Evolutionary conservation across 768 basidiomycete genomes (phyloP).

Genomic region (Suillus ampliporus): DNA sequence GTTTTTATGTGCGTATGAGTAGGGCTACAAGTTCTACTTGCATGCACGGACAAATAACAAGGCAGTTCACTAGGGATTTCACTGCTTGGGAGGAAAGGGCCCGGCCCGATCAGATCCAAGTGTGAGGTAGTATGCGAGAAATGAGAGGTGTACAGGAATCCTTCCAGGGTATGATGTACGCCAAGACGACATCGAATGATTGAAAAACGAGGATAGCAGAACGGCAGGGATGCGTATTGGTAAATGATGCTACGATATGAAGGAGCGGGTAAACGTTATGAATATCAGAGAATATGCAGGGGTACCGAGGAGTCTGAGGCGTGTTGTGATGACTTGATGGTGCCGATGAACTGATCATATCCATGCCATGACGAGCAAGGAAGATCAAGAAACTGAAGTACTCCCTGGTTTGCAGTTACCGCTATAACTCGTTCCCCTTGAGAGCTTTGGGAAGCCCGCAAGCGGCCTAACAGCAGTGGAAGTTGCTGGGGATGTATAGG

Average conservation of each 20-base stretch:
- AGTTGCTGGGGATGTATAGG: constrained; percentile 16
- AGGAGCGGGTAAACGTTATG: background rate
- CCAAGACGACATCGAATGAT: background rate
- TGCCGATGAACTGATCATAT: background rate
- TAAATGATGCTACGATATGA: no score
- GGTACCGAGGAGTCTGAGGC: background rate
- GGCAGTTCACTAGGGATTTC: background rate
- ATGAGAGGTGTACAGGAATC: background rate
- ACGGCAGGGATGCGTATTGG: background rate
- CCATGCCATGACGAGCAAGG: background rate
- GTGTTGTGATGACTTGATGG: background rate
- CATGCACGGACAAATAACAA: no score
- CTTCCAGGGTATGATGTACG: constrained; percentile 5
- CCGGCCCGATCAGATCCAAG: background rate
- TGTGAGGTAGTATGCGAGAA: background rate
- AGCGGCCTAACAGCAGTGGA: background rate
- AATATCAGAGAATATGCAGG: background rate
- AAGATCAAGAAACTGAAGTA: constrained; percentile 4
- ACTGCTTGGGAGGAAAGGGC: background rate
- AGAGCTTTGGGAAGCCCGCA: constrained; percentile 15
- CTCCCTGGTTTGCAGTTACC: constrained; percentile 7
- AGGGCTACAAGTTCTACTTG: background rate
- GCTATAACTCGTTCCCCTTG: constrained; percentile 34
- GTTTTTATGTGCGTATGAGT: background rate
- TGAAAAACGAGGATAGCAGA: background rate